These are phyloP conservation scores for Solidago caesia DNA, from an alignment of 129 eudicot genomes.

Conservation along the genomic window DNA sequence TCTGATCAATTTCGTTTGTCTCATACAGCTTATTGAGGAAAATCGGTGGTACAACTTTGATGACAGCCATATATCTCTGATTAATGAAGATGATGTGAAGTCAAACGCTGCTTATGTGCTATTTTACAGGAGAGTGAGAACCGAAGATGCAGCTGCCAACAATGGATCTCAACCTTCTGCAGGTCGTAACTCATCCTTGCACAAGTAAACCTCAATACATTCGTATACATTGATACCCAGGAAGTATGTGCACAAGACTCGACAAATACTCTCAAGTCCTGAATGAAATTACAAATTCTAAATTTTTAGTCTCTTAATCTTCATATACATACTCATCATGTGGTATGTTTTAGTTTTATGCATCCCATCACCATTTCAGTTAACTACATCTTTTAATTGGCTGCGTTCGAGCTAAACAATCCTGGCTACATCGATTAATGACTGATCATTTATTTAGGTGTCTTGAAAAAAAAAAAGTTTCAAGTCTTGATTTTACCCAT, in stretches of 20 bases:
- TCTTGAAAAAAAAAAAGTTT: too few relatives aligned
- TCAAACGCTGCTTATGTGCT: slow-evolving; percentile 87
- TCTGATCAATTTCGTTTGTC: not conserved
- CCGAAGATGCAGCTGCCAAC: slow-evolving; percentile 41
- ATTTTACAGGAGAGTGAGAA: slow-evolving; percentile 69
- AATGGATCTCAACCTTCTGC: slow-evolving; percentile 44
- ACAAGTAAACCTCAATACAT: slow-evolving; percentile 27
- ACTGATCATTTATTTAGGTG: too few relatives aligned
- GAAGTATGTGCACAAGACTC: slow-evolving; percentile 22
- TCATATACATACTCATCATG: not conserved
- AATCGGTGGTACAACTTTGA: slow-evolving; percentile 93
- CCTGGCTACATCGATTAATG: too few relatives aligned
- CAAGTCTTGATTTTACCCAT: too few relatives aligned
- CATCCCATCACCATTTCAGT: too few relatives aligned
- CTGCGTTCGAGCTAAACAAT: too few relatives aligned
- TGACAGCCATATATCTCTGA: slow-evolving; percentile 65
- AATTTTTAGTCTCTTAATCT: slow-evolving; percentile 15
- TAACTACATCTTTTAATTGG: too few relatives aligned
- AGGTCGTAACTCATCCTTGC: slow-evolving; percentile 26
- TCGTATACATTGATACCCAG: slow-evolving; percentile 25
- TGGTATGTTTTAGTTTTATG: not conserved
- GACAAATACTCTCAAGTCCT: not conserved
- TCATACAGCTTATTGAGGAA: slow-evolving; percentile 77
- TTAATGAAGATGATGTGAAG: slow-evolving; percentile 75
- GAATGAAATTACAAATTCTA: slow-evolving; percentile 15